Evolutionary conservation across 305 asterid species (phyloP).

Genomic region (Fraxinus floribunda): DNA sequence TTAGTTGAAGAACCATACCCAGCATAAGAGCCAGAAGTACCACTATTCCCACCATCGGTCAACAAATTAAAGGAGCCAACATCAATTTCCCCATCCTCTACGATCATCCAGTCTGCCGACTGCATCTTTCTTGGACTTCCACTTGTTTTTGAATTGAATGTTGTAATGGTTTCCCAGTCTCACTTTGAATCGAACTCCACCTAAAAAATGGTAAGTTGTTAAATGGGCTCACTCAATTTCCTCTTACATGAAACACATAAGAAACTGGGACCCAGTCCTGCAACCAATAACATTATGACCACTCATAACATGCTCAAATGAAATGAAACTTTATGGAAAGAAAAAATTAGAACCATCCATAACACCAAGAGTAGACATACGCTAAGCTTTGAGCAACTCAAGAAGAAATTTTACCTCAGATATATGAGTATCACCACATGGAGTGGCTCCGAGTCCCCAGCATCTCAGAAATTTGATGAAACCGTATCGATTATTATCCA

Average conservation of each 20-base stretch:
- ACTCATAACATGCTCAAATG: neutral
- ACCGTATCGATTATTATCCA: neutral
- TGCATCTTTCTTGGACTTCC: slow-evolving; percentile 60
- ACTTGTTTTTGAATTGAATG: slow-evolving; percentile 45
- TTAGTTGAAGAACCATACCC: slow-evolving; percentile 64
- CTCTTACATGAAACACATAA: slow-evolving; percentile 31
- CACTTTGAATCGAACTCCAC: slow-evolving; percentile 71
- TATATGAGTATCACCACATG: neutral
- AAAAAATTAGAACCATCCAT: neutral
- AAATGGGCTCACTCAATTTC: slow-evolving; percentile 21
- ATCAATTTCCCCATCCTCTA: slow-evolving; percentile 55
- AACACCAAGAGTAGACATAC: neutral
- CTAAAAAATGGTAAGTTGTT: slow-evolving; percentile 31
- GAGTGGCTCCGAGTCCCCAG: neutral
- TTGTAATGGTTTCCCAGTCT: slow-evolving; percentile 59
- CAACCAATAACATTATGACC: neutral
- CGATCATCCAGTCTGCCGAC: slow-evolving; percentile 55
- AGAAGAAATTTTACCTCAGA: neutral
- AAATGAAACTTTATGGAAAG: neutral
- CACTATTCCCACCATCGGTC: slow-evolving; percentile 45
- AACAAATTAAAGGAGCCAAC: slow-evolving; percentile 60
- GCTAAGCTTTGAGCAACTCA: neutral
- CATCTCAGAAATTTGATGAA: neutral
- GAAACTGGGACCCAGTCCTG: slow-evolving; percentile 31
- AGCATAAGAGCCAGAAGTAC: slow-evolving; percentile 59